These are phyloP conservation scores for Kazachstania africana DNA, from an alignment of 805 yeast species.

Conservation along the genomic window DNA sequence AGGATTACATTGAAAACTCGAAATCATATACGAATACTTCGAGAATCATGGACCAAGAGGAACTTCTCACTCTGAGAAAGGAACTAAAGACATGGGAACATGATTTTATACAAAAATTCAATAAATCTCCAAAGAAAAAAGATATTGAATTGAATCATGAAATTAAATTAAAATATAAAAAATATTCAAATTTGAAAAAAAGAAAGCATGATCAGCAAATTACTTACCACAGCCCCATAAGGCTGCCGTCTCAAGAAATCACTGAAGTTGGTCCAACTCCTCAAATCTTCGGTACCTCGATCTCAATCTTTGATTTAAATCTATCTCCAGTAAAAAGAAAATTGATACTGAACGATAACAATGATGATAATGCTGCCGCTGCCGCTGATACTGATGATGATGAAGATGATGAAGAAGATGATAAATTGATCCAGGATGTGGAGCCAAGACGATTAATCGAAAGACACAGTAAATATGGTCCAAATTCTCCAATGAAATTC, in stretches of 20 bases:
- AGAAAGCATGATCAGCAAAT: slow-evolving; percentile 1
- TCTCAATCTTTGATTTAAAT: slow-evolving; percentile 56
- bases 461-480: slow-evolving; percentile 17
- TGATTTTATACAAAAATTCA: slow-evolving; percentile 27
- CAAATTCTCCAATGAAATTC: slow-evolving; percentile 21
- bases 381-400: neutral
- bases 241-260: neutral
- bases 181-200: slow-evolving; percentile 23
- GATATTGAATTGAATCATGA: slow-evolving; percentile 34
- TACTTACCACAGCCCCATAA: neutral
- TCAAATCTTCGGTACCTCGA: slow-evolving; percentile 64
- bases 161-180: slow-evolving; percentile 26
- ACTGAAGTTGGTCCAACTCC: slow-evolving; percentile 69
- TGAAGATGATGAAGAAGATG: no score
- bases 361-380: slow-evolving; percentile 5
- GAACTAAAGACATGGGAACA: slow-evolving; percentile 49
- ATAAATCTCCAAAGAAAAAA: slow-evolving; percentile 35
- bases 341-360: slow-evolving; percentile 4
- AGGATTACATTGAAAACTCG: no score
- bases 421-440: no score
- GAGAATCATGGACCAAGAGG: neutral
- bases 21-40: no score
- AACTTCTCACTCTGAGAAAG: slow-evolving; percentile 24
- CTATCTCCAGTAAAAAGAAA: slow-evolving; percentile 19
- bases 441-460: neutral